Conservation (phyloP, 2,329 filamentous ascomycete genomes). For the Phaeosphaeria sp. region DNA sequence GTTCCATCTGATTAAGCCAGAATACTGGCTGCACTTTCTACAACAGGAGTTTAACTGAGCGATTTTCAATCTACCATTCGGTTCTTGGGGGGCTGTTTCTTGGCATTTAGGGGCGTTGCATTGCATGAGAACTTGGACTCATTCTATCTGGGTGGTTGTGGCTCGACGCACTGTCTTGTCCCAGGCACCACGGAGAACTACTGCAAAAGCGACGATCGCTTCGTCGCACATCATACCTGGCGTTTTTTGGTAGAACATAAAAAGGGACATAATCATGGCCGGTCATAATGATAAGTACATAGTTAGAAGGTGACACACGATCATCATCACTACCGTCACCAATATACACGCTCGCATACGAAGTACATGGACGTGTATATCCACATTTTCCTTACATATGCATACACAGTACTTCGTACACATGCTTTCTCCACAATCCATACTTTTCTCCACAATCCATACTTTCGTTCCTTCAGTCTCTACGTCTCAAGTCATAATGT, state of each 20-base stretch:
- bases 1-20: conserved; percentile 20
- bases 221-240: conserved; percentile 4
- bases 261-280: background rate
- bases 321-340: background rate
- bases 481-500: too few species aligned
- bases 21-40: conserved; percentile 8
- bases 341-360: background rate
- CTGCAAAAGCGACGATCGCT: conserved; percentile 5
- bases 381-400: background rate
- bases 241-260: conserved; percentile 1
- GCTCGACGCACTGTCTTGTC: too few species aligned
- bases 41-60: conserved; percentile 30
- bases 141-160: background rate
- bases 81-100: conserved; percentile 16
- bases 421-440: too few species aligned
- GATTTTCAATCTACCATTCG: conserved; percentile 31
- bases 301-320: background rate
- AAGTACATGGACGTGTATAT: too few species aligned
- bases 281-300: conserved; percentile 3
- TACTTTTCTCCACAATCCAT: too few species aligned
- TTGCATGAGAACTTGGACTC: background rate
- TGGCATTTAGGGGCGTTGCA: conserved; percentile 12
- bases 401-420: too few species aligned
- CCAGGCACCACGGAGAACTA: background rate
- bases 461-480: too few species aligned